phyloP scores from a whole-genome alignment of 2,329 filamentous ascomycete genomes.

The Verruconis gallopava region DNA sequence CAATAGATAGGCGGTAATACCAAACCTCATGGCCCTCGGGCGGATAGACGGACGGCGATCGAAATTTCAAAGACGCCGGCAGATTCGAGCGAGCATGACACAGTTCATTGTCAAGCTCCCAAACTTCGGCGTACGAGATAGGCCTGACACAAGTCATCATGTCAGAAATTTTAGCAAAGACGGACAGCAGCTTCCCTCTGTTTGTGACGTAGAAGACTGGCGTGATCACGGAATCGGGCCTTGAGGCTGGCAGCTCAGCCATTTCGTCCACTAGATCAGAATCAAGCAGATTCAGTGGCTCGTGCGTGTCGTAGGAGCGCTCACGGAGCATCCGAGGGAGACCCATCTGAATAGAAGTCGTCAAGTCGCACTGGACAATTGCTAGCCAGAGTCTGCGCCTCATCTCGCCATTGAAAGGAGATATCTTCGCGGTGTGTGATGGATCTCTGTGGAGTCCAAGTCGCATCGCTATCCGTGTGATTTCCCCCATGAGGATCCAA shows the following conservation, averaged over 20 bases:
- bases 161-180: constrained; percentile 21
- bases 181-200: constrained; percentile 21
- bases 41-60: constrained; percentile 31
- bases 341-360: constrained; percentile 23
- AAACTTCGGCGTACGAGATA: constrained; percentile 11
- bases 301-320: constrained; percentile 24
- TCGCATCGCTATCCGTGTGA: constrained; percentile 28
- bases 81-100: constrained; percentile 16
- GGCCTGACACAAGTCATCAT: neutral
- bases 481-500: constrained; percentile 29
- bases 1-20: constrained; percentile 38
- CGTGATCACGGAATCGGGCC: constrained; percentile 21
- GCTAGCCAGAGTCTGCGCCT: constrained; percentile 34
- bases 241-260: constrained; percentile 13
- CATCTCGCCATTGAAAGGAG: constrained; percentile 26
- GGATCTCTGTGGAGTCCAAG: constrained; percentile 31
- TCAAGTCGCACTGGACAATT: constrained; percentile 28
- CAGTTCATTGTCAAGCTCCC: neutral
- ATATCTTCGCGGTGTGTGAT: constrained; percentile 21
- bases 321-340: constrained; percentile 22
- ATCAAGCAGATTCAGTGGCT: constrained; percentile 22
- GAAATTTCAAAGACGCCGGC: constrained; percentile 29
- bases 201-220: constrained; percentile 22
- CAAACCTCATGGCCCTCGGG: constrained; percentile 17
- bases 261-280: constrained; percentile 2